Conservation (phyloP, 2,329 filamentous ascomycete genomes). For the Knoxdaviesia capensis region DNA sequence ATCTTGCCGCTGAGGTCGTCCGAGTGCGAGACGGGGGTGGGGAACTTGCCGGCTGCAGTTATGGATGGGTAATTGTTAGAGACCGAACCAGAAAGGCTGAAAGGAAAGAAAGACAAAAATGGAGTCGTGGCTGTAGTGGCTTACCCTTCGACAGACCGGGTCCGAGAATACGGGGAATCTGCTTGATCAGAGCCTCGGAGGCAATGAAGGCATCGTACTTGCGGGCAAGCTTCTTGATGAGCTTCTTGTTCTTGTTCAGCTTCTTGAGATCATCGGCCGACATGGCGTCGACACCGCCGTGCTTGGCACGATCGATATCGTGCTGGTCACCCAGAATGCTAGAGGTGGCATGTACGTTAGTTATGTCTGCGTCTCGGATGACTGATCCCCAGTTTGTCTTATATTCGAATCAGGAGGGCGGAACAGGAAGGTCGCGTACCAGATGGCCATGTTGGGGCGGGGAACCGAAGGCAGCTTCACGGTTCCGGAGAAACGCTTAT, state of each 20-base stretch:
- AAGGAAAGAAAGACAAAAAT: not conserved
- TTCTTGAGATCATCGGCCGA: conserved; percentile 98
- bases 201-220: conserved; percentile 99
- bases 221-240: conserved; percentile 99
- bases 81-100: conserved; percentile 2
- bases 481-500: conserved; percentile 99
- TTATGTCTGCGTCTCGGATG: not conserved
- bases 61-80: conserved; percentile 3
- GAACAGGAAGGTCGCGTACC: conserved; percentile 13
- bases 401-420: not conserved
- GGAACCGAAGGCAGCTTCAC: conserved; percentile 86
- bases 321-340: conserved; percentile 56
- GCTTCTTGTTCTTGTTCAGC: conserved; percentile 99
- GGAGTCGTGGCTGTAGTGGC: conserved; percentile 17
- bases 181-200: conserved; percentile 96
- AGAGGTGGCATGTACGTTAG: not conserved
- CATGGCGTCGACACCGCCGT: conserved; percentile 97
- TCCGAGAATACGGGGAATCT: conserved; percentile 98
- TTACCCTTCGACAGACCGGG: conserved; percentile 92
- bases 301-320: conserved; percentile 99
- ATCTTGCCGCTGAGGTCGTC: conserved; percentile 91
- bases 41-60: conserved; percentile 85
- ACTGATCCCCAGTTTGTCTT: too few species aligned
- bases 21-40: conserved; percentile 88
- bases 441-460: conserved; percentile 79